Conservation (phyloP, 306 rosid genomes). For the Macrotyloma uniflorum region DNA sequence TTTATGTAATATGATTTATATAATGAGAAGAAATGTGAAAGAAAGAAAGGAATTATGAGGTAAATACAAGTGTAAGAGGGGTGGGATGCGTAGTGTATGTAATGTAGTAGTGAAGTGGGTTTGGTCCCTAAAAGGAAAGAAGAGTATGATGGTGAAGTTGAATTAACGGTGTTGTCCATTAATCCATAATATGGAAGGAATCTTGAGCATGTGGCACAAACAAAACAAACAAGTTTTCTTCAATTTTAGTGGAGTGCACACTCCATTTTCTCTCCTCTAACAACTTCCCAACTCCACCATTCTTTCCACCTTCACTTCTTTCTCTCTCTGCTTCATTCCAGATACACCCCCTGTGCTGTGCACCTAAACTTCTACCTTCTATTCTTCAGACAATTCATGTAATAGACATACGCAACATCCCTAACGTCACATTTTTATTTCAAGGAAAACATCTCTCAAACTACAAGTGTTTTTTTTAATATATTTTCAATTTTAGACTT, state of each 20-base stretch:
- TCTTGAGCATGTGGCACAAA: constrained; percentile 34
- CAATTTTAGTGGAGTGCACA: constrained; percentile 29
- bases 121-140: neutral
- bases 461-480: too few relatives aligned
- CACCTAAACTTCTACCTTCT: too few relatives aligned
- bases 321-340: constrained; percentile 4
- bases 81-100: neutral
- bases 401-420: too few relatives aligned
- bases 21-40: neutral
- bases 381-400: too few relatives aligned
- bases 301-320: constrained; percentile 17
- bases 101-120: neutral
- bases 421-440: too few relatives aligned
- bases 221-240: neutral
- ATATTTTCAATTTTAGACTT: too few relatives aligned
- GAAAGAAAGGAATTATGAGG: neutral
- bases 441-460: too few relatives aligned
- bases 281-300: constrained; percentile 21
- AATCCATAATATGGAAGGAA: constrained; percentile 2
- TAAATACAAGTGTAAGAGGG: neutral
- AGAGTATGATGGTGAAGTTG: neutral
- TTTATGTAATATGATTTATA: too few relatives aligned
- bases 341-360: neutral
- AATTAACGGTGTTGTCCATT: neutral
- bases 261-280: constrained; percentile 9